These are phyloP conservation scores for Carex scoparia DNA, from an alignment of 176 grass and related monocot species.

Conservation along the genomic window DNA sequence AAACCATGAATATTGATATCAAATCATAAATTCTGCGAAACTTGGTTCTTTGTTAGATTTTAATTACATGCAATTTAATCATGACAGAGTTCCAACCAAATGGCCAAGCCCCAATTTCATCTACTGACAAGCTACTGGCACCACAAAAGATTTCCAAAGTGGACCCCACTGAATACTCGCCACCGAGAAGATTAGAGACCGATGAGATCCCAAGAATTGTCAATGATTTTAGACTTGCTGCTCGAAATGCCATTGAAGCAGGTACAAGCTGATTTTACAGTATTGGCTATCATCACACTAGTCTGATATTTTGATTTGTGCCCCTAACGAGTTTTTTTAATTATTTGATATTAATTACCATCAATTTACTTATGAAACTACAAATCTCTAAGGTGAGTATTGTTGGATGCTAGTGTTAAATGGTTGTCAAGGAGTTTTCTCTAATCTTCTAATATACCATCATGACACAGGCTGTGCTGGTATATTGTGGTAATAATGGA, in stretches of 20 bases:
- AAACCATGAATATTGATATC: background rate
- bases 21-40: background rate
- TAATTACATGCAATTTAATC: background rate
- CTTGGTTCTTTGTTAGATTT: background rate
- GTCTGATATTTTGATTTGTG: background rate
- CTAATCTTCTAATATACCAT: background rate
- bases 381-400: background rate
- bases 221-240: conserved; percentile 44
- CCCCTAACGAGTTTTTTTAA: background rate
- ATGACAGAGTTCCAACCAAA: conserved; percentile 46
- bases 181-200: conserved; percentile 34
- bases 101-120: conserved; percentile 46
- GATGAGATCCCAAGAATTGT: conserved; percentile 45
- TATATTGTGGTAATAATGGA: background rate
- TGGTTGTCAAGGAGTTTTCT: background rate
- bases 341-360: background rate
- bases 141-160: conserved; percentile 9
- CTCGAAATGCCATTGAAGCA: conserved; percentile 54
- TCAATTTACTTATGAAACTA: background rate
- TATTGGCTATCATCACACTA: background rate
- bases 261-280: conserved; percentile 28
- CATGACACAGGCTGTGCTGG: background rate
- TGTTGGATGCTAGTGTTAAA: background rate
- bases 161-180: conserved; percentile 16
- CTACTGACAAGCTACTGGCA: conserved; percentile 38